These are phyloP conservation scores for Candida tallmaniae DNA, from an alignment of 805 yeast species.

Conservation along the genomic window DNA sequence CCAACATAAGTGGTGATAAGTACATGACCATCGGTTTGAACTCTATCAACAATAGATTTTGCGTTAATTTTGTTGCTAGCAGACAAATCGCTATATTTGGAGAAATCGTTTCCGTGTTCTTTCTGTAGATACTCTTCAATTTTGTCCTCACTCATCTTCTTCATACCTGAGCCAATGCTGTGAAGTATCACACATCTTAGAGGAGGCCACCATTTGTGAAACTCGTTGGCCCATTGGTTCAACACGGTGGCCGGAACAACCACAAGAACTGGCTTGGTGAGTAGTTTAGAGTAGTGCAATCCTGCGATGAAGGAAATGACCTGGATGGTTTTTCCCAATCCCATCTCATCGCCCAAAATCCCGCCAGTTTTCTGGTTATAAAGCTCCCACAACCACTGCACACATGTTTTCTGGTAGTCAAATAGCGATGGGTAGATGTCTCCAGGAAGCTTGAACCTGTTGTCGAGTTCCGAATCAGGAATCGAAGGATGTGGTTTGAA, in stretches of 20 bases:
- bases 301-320: conserved; percentile 89
- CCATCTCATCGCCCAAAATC: conserved; percentile 97
- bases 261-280: conserved; percentile 73
- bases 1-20: conserved; percentile 91
- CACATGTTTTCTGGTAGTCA: conserved; percentile 93
- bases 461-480: conserved; percentile 71
- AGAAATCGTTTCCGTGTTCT: conserved; percentile 25
- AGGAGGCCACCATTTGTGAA: conserved; percentile 98
- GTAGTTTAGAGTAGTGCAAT: conserved; percentile 70
- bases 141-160: conserved; percentile 37
- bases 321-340: conserved; percentile 93
- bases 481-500: conserved; percentile 68
- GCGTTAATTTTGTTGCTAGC: conserved; percentile 34
- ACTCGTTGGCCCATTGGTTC: conserved; percentile 95
- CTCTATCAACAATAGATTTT: conserved; percentile 48
- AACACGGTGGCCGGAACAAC: conserved; percentile 97
- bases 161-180: conserved; percentile 89
- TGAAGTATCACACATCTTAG: conserved; percentile 81
- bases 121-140: conserved; percentile 48
- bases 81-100: conserved; percentile 8
- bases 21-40: conserved; percentile 71
- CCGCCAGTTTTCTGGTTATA: conserved; percentile 89
- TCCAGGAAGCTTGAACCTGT: conserved; percentile 76
- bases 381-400: conserved; percentile 97
- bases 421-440: conserved; percentile 83